phyloP scores from a whole-genome alignment of 345 rosid species.

The Sapria himalayana region DNA sequence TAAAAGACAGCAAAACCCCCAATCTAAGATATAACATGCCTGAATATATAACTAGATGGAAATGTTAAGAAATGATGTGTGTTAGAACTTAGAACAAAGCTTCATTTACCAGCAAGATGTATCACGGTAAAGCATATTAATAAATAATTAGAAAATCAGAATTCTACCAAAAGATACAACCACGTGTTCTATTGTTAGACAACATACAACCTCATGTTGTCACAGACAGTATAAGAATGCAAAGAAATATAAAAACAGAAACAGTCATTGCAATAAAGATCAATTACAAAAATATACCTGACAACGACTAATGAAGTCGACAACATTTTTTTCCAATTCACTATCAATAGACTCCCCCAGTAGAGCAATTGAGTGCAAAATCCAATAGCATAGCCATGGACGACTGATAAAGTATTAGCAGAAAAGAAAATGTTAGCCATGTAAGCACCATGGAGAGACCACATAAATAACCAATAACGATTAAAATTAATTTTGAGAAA shows the following conservation, averaged over 20 bases:
- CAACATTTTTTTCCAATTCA: constrained; percentile 26
- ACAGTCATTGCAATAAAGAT: not conserved
- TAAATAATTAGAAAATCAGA: no score
- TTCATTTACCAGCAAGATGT: no score
- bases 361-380: constrained; percentile 66
- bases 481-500: not conserved
- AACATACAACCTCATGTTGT: no score
- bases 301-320: constrained; percentile 60
- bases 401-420: constrained; percentile 27
- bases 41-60: not conserved
- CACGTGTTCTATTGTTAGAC: no score
- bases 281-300: constrained; percentile 24
- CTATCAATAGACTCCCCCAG: constrained; percentile 49
- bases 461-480: not conserved
- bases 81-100: no score
- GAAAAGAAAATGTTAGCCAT: not conserved
- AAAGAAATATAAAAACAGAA: not conserved
- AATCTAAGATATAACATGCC: no score
- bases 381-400: constrained; percentile 98
- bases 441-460: not conserved
- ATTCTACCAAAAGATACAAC: no score
- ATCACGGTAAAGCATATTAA: no score
- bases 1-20: no score
- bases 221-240: no score
- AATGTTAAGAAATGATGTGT: not conserved